Evolutionary conservation across 805 yeast species (phyloP).

Genomic region (Yarrowia sp.): DNA sequence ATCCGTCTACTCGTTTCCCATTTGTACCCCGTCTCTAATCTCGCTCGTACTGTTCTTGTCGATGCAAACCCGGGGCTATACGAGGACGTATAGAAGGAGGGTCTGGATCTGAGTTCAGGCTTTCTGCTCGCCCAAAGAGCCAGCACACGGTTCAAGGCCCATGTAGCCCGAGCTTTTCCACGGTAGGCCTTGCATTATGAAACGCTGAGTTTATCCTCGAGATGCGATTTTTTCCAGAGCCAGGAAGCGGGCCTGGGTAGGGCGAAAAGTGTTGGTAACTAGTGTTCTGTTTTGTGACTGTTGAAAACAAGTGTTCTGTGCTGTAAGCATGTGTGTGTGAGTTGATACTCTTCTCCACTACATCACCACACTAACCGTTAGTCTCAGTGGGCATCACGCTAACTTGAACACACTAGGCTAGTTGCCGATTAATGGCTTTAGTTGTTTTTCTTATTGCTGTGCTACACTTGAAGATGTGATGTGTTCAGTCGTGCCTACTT

Average conservation of each 20-base stretch:
- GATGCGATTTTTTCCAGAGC: neutral
- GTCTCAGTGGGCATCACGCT: slow-evolving; percentile 38
- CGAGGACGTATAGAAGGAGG: slow-evolving; percentile 31
- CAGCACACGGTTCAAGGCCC: neutral
- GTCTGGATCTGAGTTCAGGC: slow-evolving; percentile 6
- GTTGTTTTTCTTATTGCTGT: neutral
- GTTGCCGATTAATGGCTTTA: slow-evolving; percentile 23
- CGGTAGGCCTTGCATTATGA: slow-evolving; percentile 10
- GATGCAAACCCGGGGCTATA: slow-evolving; percentile 13
- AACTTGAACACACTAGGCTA: slow-evolving; percentile 14
- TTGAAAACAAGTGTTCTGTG: too few relatives aligned
- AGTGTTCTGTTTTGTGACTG: too few relatives aligned
- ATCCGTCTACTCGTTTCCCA: too few relatives aligned
- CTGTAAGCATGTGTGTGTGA: too few relatives aligned
- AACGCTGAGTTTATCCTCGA: slow-evolving; percentile 13
- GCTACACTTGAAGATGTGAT: neutral
- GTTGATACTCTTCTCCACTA: too few relatives aligned
- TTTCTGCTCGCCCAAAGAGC: too few relatives aligned
- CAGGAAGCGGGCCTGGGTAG: too few relatives aligned
- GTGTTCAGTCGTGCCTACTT: too few relatives aligned
- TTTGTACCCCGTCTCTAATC: neutral
- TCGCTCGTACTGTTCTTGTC: too few relatives aligned
- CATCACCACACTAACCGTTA: slow-evolving; percentile 1
- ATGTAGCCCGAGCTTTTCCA: slow-evolving; percentile 13
- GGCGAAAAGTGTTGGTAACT: too few relatives aligned